Percentiles rank a stretch among this genome's conserved stretches.
Evolutionary conservation across 1,284 basidiomycete species (phyloP).

Genomic region (Crocinoboletus sp.): DNA sequence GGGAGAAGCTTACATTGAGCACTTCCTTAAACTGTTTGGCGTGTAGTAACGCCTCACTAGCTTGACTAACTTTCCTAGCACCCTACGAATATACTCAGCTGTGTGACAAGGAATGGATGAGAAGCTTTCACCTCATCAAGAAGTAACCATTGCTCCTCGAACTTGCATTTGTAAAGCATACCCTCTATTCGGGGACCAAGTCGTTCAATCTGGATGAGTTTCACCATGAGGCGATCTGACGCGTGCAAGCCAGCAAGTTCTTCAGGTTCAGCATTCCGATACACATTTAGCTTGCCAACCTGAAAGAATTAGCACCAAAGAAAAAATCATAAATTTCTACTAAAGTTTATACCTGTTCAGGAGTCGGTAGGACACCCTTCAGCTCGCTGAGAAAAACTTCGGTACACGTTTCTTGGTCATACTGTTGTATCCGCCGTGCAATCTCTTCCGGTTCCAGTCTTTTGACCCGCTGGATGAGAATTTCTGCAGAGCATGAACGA

Average conservation of each 20-base stretch:
- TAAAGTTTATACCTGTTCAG: slow-evolving; percentile 65
- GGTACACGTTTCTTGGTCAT: slow-evolving; percentile 82
- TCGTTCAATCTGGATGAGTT: slow-evolving; percentile 93
- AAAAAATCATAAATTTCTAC: slow-evolving; percentile 4
- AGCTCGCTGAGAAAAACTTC: slow-evolving; percentile 86
- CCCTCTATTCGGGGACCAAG: slow-evolving; percentile 90
- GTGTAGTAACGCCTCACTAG: slow-evolving; percentile 69
- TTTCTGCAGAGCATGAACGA: slow-evolving; percentile 49
- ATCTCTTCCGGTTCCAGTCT: slow-evolving; percentile 81
- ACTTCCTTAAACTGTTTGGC: slow-evolving; percentile 87
- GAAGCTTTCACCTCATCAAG: slow-evolving; percentile 56
- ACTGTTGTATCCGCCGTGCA: slow-evolving; percentile 77
- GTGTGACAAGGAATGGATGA: slow-evolving; percentile 7
- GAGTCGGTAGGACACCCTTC: slow-evolving; percentile 81
- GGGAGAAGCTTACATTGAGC: slow-evolving; percentile 55
- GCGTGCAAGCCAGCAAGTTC: slow-evolving; percentile 89
- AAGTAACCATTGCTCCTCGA: slow-evolving; percentile 77
- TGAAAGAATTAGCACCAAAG: slow-evolving; percentile 29
- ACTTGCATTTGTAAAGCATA: slow-evolving; percentile 88
- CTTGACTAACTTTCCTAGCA: slow-evolving; percentile 75
- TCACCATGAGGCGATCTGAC: slow-evolving; percentile 95
- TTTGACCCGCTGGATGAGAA: slow-evolving; percentile 84
- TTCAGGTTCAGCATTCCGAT: slow-evolving; percentile 83
- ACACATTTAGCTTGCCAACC: slow-evolving; percentile 90
- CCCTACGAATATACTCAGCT: slow-evolving; percentile 45